Conservation (phyloP, 2,329 filamentous ascomycete genomes). For the Pestalotiopsis fici region DNA sequence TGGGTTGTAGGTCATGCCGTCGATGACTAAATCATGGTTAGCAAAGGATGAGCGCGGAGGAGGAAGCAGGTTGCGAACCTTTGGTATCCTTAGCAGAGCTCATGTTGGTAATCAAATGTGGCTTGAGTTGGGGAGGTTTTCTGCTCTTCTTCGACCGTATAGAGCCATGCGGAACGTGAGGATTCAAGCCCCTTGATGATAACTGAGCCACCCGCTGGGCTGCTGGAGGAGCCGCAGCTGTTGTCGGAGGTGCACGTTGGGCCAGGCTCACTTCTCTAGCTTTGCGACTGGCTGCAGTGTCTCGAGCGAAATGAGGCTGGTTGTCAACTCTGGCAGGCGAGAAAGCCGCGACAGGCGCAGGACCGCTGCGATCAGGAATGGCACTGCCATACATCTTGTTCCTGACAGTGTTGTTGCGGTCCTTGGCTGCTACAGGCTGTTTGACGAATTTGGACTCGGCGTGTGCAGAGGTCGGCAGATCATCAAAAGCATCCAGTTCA, state of each 20-base stretch:
- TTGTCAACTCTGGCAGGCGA: slow-evolving; percentile 59
- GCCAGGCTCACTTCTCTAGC: slow-evolving; percentile 63
- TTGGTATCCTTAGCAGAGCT: slow-evolving; percentile 74
- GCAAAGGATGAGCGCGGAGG: slow-evolving; percentile 2
- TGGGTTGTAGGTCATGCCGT: slow-evolving; percentile 97
- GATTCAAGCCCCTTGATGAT: slow-evolving; percentile 46
- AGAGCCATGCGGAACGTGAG: slow-evolving; percentile 42
- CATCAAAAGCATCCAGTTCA: slow-evolving; percentile 91
- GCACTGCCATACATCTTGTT: slow-evolving; percentile 59
- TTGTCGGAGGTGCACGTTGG: slow-evolving; percentile 56
- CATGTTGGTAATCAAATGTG: slow-evolving; percentile 87
- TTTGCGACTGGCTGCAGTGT: slow-evolving; percentile 66
- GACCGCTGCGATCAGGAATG: slow-evolving; percentile 53
- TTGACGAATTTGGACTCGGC: slow-evolving; percentile 83
- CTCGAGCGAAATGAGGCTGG: slow-evolving; percentile 63
- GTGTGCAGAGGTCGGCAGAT: slow-evolving; percentile 83
- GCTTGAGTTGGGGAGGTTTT: slow-evolving; percentile 66
- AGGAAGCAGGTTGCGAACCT: slow-evolving; percentile 56
- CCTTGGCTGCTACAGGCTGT: slow-evolving; percentile 70
- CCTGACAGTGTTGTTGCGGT: slow-evolving; percentile 61
- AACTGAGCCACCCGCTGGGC: slow-evolving; percentile 57
- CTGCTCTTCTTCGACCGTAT: slow-evolving; percentile 57
- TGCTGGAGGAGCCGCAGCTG: slow-evolving; percentile 54
- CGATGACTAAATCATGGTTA: slow-evolving; percentile 61
- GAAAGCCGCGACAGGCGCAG: slow-evolving; percentile 54